A percentile compares a stretch with the other conserved stretches of the same genome.
Conservation (phyloP, 1,284 basidiomycete species). For the Testicularia cyperi region DNA sequence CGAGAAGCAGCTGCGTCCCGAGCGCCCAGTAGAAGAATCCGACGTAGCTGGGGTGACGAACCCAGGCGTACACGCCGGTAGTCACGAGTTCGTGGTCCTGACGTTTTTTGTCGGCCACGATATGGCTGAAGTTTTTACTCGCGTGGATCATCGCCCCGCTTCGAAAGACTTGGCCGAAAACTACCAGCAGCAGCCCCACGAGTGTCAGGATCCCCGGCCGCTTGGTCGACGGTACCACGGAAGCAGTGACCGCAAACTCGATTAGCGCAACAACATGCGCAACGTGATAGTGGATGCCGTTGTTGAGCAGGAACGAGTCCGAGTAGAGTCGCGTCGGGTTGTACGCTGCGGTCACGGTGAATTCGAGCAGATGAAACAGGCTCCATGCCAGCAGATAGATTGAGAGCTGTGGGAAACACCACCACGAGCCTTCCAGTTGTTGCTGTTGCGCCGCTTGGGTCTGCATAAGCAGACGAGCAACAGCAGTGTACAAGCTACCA, state of each 20-base stretch:
- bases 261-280: constrained; percentile 77
- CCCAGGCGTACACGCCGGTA: constrained; percentile 61
- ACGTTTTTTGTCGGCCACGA: constrained; percentile 45
- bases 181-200: constrained; percentile 67
- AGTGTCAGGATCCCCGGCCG: constrained; percentile 1
- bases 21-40: constrained; percentile 99
- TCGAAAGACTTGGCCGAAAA: constrained; percentile 76
- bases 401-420: constrained; percentile 15
- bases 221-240: constrained; percentile 11
- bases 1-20: constrained; percentile 87
- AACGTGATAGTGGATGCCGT: constrained; percentile 79
- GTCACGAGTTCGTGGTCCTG: constrained; percentile 53
- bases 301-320: constrained; percentile 92
- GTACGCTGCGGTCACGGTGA: constrained; percentile 91
- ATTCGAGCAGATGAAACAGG: constrained; percentile 89
- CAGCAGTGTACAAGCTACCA: neutral
- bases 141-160: constrained; percentile 95
- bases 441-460: neutral
- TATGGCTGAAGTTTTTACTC: constrained; percentile 86
- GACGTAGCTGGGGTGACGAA: constrained; percentile 91
- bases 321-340: constrained; percentile 88
- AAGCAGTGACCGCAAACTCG: constrained; percentile 71
- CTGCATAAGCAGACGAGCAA: too few relatives aligned
- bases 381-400: constrained; percentile 46
- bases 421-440: too few relatives aligned